A percentile compares a stretch with the other conserved stretches of the same genome.
These are phyloP conservation scores for Phoma herbarum DNA, from an alignment of 2,329 filamentous ascomycete species.

Conservation along the genomic window DNA sequence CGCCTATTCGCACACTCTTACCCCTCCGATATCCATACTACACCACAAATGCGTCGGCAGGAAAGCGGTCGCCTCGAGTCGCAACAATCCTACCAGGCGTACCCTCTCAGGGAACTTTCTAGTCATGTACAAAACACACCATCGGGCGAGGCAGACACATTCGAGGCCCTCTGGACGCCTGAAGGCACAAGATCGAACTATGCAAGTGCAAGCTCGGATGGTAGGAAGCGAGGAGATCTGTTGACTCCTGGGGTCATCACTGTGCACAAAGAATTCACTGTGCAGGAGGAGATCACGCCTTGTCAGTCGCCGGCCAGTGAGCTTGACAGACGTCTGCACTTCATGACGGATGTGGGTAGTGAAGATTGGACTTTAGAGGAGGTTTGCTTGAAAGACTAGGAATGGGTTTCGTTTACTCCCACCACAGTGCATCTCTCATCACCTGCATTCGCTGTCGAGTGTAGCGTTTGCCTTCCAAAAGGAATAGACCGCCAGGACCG, in stretches of 20 bases:
- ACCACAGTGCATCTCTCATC: too few relatives aligned
- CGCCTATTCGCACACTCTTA: conserved; percentile 26
- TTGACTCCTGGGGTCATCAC: conserved; percentile 6
- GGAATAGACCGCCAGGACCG: too few relatives aligned
- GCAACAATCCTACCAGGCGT: background rate
- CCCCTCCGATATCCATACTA: background rate
- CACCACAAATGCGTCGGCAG: background rate
- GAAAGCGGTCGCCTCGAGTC: background rate
- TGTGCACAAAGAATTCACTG: conserved; percentile 10
- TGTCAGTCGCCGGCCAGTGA: conserved; percentile 3
- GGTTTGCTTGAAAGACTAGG: background rate
- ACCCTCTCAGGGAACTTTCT: background rate
- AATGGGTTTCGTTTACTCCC: too few relatives aligned
- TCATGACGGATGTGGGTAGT: background rate
- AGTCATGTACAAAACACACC: background rate
- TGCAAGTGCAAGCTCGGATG: conserved; percentile 4
- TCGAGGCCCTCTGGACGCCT: conserved; percentile 8
- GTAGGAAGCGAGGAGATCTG: background rate
- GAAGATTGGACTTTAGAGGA: conserved; percentile 6
- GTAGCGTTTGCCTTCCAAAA: too few relatives aligned
- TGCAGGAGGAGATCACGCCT: conserved; percentile 7
- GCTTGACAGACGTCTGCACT: background rate
- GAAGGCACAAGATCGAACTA: conserved; percentile 9
- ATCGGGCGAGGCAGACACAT: background rate
- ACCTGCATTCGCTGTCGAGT: too few relatives aligned